Conservation (phyloP, 257 asterid species). For the Solanum appendiculatum region DNA sequence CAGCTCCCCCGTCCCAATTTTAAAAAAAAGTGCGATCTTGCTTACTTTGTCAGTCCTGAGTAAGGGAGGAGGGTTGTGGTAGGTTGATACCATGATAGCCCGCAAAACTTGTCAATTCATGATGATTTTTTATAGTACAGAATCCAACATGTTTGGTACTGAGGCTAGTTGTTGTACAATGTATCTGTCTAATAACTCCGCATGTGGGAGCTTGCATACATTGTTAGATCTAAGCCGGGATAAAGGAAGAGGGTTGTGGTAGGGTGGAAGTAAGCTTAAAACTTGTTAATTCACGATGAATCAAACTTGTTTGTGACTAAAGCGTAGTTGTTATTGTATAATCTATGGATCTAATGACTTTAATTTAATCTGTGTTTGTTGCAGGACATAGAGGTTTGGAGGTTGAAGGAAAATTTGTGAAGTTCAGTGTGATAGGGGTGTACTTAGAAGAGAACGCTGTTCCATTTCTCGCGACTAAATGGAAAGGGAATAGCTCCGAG, state of each 20-base stretch:
- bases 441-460: constrained; percentile 55
- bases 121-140: background rate
- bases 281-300: background rate
- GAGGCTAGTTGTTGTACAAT: no score
- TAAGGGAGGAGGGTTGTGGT: background rate
- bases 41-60: background rate
- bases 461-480: constrained; percentile 46
- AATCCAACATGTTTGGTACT: no score
- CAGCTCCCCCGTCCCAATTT: background rate
- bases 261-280: background rate
- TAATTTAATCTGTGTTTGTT: background rate
- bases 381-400: constrained; percentile 71
- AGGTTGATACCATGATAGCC: background rate
- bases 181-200: background rate
- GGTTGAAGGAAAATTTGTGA: constrained; percentile 55
- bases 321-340: background rate
- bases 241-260: background rate
- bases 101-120: background rate
- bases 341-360: background rate
- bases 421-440: constrained; percentile 74
- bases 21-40: background rate
- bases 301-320: background rate
- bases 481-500: constrained; percentile 64
- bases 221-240: background rate
- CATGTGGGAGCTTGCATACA: background rate